Base-by-base conservation (phyloP, 2,329 filamentous ascomycete genomes). In the Monilinia laxa region DNA sequence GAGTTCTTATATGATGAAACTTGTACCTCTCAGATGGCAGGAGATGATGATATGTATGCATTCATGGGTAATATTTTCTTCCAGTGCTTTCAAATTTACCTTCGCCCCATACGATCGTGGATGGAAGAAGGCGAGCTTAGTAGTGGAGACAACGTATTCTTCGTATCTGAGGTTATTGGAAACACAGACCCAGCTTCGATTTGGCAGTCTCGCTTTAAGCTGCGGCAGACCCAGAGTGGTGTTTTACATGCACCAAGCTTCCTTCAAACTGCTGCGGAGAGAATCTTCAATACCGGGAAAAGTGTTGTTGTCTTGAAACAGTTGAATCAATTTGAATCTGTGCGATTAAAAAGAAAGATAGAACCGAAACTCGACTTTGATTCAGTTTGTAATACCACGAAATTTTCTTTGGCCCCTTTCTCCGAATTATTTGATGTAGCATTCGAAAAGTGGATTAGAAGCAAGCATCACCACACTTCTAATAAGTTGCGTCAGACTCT, bases 251-350 rank as follows among this genome's bases (percentile, higher is more conserved):
- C 89, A 0, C 93, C 94, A 0, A 83, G 80, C 3, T 97, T 97
- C 70, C 81, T 97, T 5, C 85, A 88, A 51, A 83, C 88, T 2
- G 85, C 88, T 2, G 87, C 86, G 0, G 79, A 81, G 31, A 90
- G 88, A 69, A 92, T 97, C 49, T 94, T 97, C 73, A 92, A 89
- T 1, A 89, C 92, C 1, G 94, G 94, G 0, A 97, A 97, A 78
- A 96, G 90, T 72, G 88, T 95, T 65, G 86, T 95, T 1, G 90
- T 97, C 55, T 79, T 97, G n/a, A 89, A 88, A 68, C 85, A 89
- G 58, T 81, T 97, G 14, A 86, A 87, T 52, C 81, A 83, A 65
- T 81, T 84, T 68, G 76, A 80, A 59, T 72, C 78, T 59, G 58
- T 74, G 72, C 73, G 69, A 66, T 76, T 68, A 62, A 73, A 64